Conservation (phyloP, 495 filamentous ascomycete genomes). For the Viridothelium virens region DNA sequence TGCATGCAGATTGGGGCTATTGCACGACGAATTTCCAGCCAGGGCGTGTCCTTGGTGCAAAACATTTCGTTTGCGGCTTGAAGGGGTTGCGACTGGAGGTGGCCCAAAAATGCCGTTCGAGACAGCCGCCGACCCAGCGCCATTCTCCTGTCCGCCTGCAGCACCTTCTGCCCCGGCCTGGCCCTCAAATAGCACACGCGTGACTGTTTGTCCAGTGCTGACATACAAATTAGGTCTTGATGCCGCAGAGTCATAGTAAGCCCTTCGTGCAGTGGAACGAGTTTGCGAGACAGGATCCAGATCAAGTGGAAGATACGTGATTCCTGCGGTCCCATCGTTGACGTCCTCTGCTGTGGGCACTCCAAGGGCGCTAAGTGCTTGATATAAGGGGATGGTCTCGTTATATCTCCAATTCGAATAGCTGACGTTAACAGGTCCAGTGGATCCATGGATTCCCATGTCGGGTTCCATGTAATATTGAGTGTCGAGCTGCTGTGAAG, state of each 20-base stretch:
- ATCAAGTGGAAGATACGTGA: slow-evolving; percentile 23
- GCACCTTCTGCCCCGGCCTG: slow-evolving; percentile 1
- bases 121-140: slow-evolving; percentile 14
- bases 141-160: slow-evolving; percentile 10
- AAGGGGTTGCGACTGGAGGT: not conserved
- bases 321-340: slow-evolving; percentile 24
- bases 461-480: slow-evolving; percentile 22
- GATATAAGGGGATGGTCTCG: slow-evolving; percentile 18
- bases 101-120: slow-evolving; percentile 21
- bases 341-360: slow-evolving; percentile 27
- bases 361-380: slow-evolving; percentile 23
- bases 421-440: slow-evolving; percentile 24
- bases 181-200: slow-evolving; percentile 24
- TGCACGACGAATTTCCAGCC: not conserved
- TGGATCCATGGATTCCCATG: slow-evolving; percentile 19
- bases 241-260: slow-evolving; percentile 23
- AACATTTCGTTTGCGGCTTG: not conserved
- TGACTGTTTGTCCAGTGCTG: slow-evolving; percentile 23
- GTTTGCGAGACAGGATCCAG: slow-evolving; percentile 21
- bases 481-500: slow-evolving; percentile 1
- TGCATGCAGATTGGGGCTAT: not conserved
- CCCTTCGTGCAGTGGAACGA: slow-evolving; percentile 20
- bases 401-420: slow-evolving; percentile 23
- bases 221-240: slow-evolving; percentile 24
- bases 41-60: not conserved